Evolutionary conservation across 306 rosid genomes (phyloP), one percentile per base, ranked within the genome.

Genomic region (Canavalia ensiformis): DNA sequence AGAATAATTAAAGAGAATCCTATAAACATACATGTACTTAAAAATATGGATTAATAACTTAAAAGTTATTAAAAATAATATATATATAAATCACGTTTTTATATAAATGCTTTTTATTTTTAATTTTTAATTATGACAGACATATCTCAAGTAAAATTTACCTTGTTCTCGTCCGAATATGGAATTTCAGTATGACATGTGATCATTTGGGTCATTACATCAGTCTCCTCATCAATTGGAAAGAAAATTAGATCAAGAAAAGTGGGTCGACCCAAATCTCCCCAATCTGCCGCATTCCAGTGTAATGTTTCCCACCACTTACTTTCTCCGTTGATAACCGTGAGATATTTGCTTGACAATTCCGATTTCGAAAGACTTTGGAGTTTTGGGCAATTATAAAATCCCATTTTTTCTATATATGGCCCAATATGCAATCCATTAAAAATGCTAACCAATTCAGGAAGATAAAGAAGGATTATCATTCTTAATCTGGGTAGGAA

Each of bases 361-460:
- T 82, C 77, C 0, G 3, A 7, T 5, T 18, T 29, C 0, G 55
- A 76, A 35, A 68, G 58, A 1, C 34, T 59, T 2, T 13, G 18
- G 34, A 82, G 82, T 12, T 76, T 69, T 5, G 82, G 77, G 12
- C 86, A 82, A 10, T 59, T 7, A 75, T 76, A 82, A n/a, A 76
- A 25, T 49, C 63, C 76, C 3, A 82, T n/a, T 25, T 52, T 6
- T 39, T 68, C 47, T 49, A 82, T 68, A 1, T 2, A 4, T 0
- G 5, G 66, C 1, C 49, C 81, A 49, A 58, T 54, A 7, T 8
- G 30, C 11, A 76, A 13, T 25, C 72, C 81, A 35, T 8, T 58
- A 8, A 75, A 82, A 50, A 82, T 82, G 73, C 34, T 75, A 7
- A 30, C 8, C 52, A 82, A 49, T 28, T 37, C 52, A 1, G 64